These are phyloP conservation scores for Talaromyces islandicus DNA, from an alignment of 2,329 filamentous ascomycete species.

Conservation along the genomic window DNA sequence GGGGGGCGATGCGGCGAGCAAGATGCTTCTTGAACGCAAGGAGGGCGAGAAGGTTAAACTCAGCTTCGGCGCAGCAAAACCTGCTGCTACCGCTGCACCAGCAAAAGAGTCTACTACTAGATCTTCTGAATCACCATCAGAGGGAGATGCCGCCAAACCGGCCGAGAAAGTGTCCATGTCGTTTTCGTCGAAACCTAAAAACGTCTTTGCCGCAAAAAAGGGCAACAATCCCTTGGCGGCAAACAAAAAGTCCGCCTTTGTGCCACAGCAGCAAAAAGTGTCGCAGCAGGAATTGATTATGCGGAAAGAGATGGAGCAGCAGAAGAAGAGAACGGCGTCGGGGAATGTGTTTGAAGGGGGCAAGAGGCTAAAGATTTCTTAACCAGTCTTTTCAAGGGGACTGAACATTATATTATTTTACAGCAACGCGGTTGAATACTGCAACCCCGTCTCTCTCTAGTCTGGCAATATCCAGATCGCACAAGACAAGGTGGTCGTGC, in stretches of 20 bases:
- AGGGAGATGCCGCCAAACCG: not conserved
- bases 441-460: not conserved
- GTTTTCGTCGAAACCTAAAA: conserved; percentile 8
- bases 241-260: conserved; percentile 56
- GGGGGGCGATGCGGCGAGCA: conserved; percentile 37
- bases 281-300: conserved; percentile 84
- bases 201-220: conserved; percentile 28
- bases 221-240: conserved; percentile 65
- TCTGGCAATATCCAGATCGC: not conserved
- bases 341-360: conserved; percentile 20
- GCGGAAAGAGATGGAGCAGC: conserved; percentile 68
- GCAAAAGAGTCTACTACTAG: not conserved
- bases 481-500: not conserved
- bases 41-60: conserved; percentile 73
- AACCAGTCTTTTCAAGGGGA: not conserved
- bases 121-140: not conserved
- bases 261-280: conserved; percentile 70
- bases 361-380: conserved; percentile 31
- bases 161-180: conserved; percentile 1
- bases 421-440: not conserved
- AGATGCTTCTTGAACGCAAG: conserved; percentile 43
- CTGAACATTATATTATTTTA: not conserved
- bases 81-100: conserved; percentile 17
- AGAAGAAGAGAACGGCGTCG: conserved; percentile 25
- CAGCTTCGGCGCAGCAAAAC: conserved; percentile 49